Conservation (phyloP, 495 filamentous ascomycete species). For the Hyaloscypha finlandica region DNA sequence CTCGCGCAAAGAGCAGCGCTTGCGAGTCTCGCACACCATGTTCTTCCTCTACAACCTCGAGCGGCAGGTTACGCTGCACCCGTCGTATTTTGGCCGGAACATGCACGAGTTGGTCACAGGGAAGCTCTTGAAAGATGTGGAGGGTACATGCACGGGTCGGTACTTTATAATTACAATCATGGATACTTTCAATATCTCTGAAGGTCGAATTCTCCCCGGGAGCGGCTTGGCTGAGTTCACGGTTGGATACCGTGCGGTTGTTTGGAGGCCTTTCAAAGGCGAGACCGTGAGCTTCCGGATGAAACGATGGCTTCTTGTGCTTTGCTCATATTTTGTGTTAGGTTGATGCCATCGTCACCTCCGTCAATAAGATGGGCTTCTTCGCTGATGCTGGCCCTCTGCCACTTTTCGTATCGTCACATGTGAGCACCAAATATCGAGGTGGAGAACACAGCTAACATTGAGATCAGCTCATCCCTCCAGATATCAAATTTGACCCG, state of each 20-base stretch:
- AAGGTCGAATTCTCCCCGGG: conserved; percentile 87
- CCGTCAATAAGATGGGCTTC: conserved; percentile 88
- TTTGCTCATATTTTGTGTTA: conserved; percentile 39
- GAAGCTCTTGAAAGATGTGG: conserved; percentile 86
- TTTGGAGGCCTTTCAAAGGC: conserved; percentile 95
- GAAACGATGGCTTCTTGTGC: background rate
- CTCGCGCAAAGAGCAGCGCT: conserved; percentile 1
- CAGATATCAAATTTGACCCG: conserved; percentile 89
- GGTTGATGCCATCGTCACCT: conserved; percentile 90
- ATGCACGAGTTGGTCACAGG: conserved; percentile 86
- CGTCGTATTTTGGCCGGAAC: conserved; percentile 91
- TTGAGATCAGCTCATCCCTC: conserved; percentile 75
- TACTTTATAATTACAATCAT: conserved; percentile 97
- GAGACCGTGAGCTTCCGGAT: conserved; percentile 74
- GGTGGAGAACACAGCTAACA: conserved; percentile 1
- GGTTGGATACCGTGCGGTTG: conserved; percentile 90
- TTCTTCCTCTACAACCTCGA: conserved; percentile 97
- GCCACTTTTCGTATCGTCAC: conserved; percentile 82
- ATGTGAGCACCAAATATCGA: conserved; percentile 57
- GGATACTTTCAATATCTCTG: conserved; percentile 89
- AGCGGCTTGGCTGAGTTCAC: conserved; percentile 92
- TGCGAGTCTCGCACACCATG: conserved; percentile 54
- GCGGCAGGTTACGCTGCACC: conserved; percentile 89
- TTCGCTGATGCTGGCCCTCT: conserved; percentile 90
- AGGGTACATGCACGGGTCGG: conserved; percentile 87